phyloP scores from a whole-genome alignment of 2,329 filamentous ascomycete species.

The Didymella lethalis region DNA sequence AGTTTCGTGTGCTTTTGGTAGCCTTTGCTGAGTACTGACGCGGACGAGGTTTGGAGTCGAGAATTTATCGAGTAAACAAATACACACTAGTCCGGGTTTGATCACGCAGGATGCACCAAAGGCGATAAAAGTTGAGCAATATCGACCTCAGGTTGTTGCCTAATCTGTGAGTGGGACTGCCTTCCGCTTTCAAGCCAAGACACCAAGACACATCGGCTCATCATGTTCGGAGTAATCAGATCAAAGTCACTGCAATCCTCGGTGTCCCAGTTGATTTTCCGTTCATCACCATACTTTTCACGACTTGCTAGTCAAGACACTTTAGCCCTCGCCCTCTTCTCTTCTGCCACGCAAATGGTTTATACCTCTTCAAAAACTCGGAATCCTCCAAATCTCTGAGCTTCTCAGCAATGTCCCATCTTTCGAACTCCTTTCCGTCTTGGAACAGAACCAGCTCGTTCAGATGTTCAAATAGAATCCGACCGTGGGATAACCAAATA shows the following conservation, averaged over 20 bases:
- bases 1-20: not conserved
- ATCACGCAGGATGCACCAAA: not conserved
- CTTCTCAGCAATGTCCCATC: not conserved
- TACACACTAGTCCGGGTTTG: not conserved
- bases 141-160: not conserved
- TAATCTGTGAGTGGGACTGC: not conserved
- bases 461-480: too few relatives aligned
- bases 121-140: not conserved
- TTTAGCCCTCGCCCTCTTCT: not conserved
- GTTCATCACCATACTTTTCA: not conserved
- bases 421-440: not conserved
- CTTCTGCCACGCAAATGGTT: not conserved
- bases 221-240: not conserved
- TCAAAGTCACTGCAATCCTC: not conserved
- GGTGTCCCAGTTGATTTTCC: too few relatives aligned
- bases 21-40: not conserved
- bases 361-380: not conserved
- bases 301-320: not conserved
- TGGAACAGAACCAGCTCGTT: too few relatives aligned
- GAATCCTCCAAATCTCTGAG: not conserved
- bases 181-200: too few relatives aligned
- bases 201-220: not conserved
- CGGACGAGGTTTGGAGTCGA: not conserved
- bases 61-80: not conserved
- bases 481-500: too few relatives aligned